Evolutionary conservation across 805 yeast species (phyloP).

Genomic region (Tetrapisispora phaffii): DNA sequence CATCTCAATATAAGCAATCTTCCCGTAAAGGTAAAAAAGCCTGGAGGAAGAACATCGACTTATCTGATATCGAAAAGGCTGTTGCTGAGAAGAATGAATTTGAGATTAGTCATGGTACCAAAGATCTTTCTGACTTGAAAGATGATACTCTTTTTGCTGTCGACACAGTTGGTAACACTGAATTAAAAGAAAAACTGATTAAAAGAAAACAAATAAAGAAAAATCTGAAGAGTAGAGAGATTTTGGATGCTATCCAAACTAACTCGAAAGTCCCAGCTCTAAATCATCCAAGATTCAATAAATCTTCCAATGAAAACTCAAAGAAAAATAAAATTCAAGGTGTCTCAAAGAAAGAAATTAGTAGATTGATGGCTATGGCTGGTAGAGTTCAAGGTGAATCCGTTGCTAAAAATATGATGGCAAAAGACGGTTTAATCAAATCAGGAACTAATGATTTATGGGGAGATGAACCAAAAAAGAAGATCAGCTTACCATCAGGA

Average conservation of each 20-base stretch:
- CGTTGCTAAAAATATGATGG: conserved; percentile 39
- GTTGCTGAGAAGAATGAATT: conserved; percentile 63
- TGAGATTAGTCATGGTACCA: conserved; percentile 29
- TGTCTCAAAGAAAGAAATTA: conserved; percentile 53
- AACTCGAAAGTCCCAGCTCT: conserved; percentile 72
- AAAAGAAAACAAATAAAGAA: conserved; percentile 33
- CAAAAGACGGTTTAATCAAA: conserved; percentile 51
- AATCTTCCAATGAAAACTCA: conserved; percentile 26
- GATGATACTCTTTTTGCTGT: conserved; percentile 34
- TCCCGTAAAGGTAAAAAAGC: conserved; percentile 91
- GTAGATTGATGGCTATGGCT: conserved; percentile 60
- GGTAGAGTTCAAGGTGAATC: conserved; percentile 58
- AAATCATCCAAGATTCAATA: conserved; percentile 27
- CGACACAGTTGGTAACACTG: conserved; percentile 57
- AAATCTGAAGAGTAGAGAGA: conserved; percentile 53
- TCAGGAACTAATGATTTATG: conserved; percentile 58
- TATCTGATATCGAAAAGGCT: conserved; percentile 65
- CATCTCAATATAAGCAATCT: conserved; percentile 53
- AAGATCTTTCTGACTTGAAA: conserved; percentile 16
- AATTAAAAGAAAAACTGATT: conserved; percentile 32
- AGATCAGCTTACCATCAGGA: conserved; percentile 23
- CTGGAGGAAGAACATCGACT: conserved; percentile 92
- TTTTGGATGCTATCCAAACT: conserved; percentile 43
- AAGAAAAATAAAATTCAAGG: conserved; percentile 42
- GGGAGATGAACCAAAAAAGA: conserved; percentile 35